Conservation (phyloP, 1,139 yeast genomes). For the Kurtzmaniella natalensis region DNA sequence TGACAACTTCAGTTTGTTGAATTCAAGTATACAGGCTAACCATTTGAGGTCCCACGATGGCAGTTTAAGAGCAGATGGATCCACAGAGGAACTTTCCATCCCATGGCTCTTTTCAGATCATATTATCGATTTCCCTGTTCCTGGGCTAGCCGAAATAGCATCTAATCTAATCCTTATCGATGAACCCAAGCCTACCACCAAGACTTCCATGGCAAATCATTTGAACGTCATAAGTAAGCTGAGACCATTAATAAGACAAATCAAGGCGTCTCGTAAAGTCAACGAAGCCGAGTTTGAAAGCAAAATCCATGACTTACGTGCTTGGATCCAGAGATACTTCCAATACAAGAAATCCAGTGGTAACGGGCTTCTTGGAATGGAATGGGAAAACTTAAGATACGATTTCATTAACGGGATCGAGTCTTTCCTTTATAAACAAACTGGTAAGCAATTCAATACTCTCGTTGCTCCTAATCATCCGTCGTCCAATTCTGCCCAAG, state of each 20-base stretch:
- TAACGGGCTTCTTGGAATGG: conserved; percentile 38
- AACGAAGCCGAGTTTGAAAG: conserved; percentile 27
- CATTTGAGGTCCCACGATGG: too few relatives aligned
- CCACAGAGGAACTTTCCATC: background rate
- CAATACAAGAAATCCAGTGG: conserved; percentile 36
- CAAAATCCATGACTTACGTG: conserved; percentile 24
- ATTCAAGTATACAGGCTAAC: too few relatives aligned
- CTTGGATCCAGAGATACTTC: conserved; percentile 35
- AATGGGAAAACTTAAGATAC: conserved; percentile 44
- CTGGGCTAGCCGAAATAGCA: conserved; percentile 14
- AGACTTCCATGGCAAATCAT: conserved; percentile 18
- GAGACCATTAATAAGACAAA: conserved; percentile 26
- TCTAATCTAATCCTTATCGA: conserved; percentile 8
- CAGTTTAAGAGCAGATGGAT: background rate
- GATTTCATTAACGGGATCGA: conserved; percentile 39
- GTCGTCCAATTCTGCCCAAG: conserved; percentile 5
- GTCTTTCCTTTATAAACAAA: conserved; percentile 27
- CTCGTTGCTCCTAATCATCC: conserved; percentile 4
- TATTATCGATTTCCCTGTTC: conserved; percentile 19
- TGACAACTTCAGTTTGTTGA: too few relatives aligned
- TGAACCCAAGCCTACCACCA: conserved; percentile 10
- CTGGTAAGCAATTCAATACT: conserved; percentile 22
- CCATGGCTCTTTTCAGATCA: conserved; percentile 7
- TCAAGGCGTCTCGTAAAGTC: conserved; percentile 26
- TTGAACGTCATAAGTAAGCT: conserved; percentile 22